Percentiles rank a stretch among this genome's conserved stretches.
phyloP scores from a whole-genome alignment of 805 yeast species.

The Hanseniaspora taiwanica region DNA sequence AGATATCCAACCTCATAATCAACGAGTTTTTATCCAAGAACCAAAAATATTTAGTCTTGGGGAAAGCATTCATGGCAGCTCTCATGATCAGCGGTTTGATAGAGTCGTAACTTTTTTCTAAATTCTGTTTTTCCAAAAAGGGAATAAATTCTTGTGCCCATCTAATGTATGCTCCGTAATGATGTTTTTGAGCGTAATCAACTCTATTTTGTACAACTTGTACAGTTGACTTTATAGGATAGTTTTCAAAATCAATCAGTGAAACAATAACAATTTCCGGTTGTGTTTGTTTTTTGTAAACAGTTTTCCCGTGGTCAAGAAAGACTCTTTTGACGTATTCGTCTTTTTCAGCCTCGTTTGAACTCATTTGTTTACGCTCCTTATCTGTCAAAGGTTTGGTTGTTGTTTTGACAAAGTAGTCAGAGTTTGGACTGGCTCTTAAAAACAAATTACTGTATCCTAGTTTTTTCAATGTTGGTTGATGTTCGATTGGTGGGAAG shows the following conservation, averaged over 20 bases:
- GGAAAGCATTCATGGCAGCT: slow-evolving; percentile 91
- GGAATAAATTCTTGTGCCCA: slow-evolving; percentile 79
- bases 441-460: slow-evolving; percentile 39
- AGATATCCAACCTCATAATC: slow-evolving; percentile 56
- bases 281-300: slow-evolving; percentile 23
- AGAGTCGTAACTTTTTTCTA: slow-evolving; percentile 13
- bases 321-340: slow-evolving; percentile 40
- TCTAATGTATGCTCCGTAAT: slow-evolving; percentile 72
- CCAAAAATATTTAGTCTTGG: slow-evolving; percentile 85
- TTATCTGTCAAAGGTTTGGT: slow-evolving; percentile 30
- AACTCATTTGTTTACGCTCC: slow-evolving; percentile 17
- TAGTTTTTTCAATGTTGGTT: slow-evolving; percentile 44
- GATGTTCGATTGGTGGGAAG: slow-evolving; percentile 66
- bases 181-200: slow-evolving; percentile 72
- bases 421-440: slow-evolving; percentile 29
- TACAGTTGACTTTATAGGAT: slow-evolving; percentile 44
- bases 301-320: slow-evolving; percentile 52
- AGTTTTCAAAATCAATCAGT: slow-evolving; percentile 60
- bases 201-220: slow-evolving; percentile 74
- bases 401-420: slow-evolving; percentile 25
- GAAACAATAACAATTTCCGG: slow-evolving; percentile 71
- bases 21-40: slow-evolving; percentile 67
- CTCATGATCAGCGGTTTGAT: slow-evolving; percentile 31
- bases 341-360: slow-evolving; percentile 21
- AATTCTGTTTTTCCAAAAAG: slow-evolving; percentile 33